Percentiles rank a stretch among this genome's conserved stretches.
Evolutionary conservation across 495 filamentous ascomycete genomes (phyloP).

Genomic region (Schizothecium vesticola): DNA sequence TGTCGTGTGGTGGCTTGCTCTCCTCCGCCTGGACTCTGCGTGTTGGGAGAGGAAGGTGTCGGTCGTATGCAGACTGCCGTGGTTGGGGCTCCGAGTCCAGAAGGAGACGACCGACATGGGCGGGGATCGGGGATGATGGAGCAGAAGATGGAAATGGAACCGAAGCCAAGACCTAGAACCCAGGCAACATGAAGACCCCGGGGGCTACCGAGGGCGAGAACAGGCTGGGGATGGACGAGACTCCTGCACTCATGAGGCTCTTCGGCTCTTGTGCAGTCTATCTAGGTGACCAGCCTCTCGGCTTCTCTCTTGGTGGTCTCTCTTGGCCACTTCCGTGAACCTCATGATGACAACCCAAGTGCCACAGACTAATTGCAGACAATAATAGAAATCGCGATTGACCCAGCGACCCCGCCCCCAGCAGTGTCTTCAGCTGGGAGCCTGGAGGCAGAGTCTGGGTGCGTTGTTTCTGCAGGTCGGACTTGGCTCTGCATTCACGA

Average conservation of each 20-base stretch:
- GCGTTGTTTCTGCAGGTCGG: not conserved
- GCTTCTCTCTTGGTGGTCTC: too few species aligned
- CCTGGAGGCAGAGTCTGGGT: not conserved
- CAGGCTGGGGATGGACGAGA: not conserved
- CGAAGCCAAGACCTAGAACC: not conserved
- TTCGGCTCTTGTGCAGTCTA: not conserved
- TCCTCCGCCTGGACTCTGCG: not conserved
- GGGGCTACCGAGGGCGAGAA: not conserved
- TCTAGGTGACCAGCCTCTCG: not conserved
- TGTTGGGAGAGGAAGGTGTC: not conserved
- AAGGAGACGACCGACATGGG: not conserved
- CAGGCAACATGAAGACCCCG: not conserved
- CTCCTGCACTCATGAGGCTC: not conserved
- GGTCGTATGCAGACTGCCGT: not conserved
- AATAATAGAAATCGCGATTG: not conserved
- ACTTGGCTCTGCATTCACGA: not conserved
- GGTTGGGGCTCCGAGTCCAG: not conserved
- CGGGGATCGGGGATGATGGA: not conserved
- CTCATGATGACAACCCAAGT: not conserved
- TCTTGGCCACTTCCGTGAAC: not conserved
- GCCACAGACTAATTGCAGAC: not conserved
- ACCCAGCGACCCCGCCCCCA: not conserved
- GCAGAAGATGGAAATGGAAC: not conserved
- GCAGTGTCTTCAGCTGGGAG: not conserved
- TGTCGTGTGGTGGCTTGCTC: not conserved